A percentile compares a stretch with the other conserved stretches of the same genome.
Conservation (phyloP, 2,329 filamentous ascomycete genomes). For the Coleophoma cylindrospora region DNA sequence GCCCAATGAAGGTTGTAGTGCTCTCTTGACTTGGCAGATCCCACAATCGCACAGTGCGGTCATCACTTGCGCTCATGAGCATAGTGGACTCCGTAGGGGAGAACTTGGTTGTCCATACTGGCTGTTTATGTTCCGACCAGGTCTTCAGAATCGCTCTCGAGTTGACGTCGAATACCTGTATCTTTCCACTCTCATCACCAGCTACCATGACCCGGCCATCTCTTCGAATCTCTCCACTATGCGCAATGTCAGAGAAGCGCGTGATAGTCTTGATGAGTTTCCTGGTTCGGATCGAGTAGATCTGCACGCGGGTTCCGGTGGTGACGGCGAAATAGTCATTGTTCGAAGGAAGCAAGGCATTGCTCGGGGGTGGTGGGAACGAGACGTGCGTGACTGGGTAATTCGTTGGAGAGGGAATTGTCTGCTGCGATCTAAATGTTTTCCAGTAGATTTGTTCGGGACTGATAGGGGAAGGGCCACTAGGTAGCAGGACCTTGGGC, state of each 20-base stretch:
- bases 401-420: slow-evolving; percentile 85
- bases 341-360: slow-evolving; percentile 36
- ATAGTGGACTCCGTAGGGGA: slow-evolving; percentile 83
- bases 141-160: slow-evolving; percentile 91
- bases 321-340: slow-evolving; percentile 85
- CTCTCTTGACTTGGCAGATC: slow-evolving; percentile 79
- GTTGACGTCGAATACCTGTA: slow-evolving; percentile 92
- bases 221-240: slow-evolving; percentile 80
- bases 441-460: slow-evolving; percentile 96
- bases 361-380: slow-evolving; percentile 46
- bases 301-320: slow-evolving; percentile 87
- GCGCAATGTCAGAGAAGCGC: slow-evolving; percentile 86
- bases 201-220: slow-evolving; percentile 88
- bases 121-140: slow-evolving; percentile 91
- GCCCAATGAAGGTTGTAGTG: slow-evolving; percentile 74
- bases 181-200: slow-evolving; percentile 84
- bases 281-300: slow-evolving; percentile 87
- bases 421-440: slow-evolving; percentile 85
- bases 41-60: slow-evolving; percentile 90
- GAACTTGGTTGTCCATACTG: slow-evolving; percentile 88
- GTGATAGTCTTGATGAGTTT: slow-evolving; percentile 93
- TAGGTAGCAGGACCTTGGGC: slow-evolving; percentile 69
- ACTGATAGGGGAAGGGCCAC: slow-evolving; percentile 76
- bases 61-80: slow-evolving; percentile 86
- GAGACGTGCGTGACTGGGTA: slow-evolving; percentile 90